These are phyloP conservation scores for Lepraria neglecta DNA, from an alignment of 495 filamentous ascomycete genomes.

Conservation along the genomic window DNA sequence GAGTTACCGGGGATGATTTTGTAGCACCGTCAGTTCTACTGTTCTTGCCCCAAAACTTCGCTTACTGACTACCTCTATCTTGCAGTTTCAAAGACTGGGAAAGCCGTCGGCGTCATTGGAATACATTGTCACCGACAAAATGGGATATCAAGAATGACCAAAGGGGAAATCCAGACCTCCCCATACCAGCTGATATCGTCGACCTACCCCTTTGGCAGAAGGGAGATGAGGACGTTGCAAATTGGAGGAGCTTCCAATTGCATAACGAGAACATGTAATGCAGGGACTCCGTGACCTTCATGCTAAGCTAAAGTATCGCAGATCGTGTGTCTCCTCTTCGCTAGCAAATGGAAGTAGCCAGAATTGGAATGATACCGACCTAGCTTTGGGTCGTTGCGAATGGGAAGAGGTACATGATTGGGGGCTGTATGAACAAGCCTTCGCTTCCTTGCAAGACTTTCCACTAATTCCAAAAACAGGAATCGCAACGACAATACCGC, in stretches of 20 bases:
- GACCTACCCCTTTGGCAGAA: not conserved
- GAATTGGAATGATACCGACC: no score
- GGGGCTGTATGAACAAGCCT: no score
- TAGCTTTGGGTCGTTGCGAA: no score
- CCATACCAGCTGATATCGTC: not conserved
- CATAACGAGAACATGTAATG: not conserved
- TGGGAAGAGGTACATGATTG: no score
- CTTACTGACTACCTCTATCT: not conserved
- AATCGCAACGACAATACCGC: no score
- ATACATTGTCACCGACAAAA: not conserved
- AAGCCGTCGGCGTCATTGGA: not conserved
- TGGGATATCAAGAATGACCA: not conserved
- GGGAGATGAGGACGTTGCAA: not conserved
- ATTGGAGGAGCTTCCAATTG: not conserved
- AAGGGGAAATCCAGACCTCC: not conserved
- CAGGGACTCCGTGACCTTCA: no score
- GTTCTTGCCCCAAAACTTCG: not conserved
- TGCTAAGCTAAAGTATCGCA: not conserved
- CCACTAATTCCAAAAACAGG: no score
- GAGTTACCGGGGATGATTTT: not conserved
- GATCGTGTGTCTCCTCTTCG: not conserved
- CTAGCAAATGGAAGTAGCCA: no score
- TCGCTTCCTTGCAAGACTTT: no score
- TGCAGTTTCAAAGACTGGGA: not conserved
- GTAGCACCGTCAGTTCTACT: not conserved